Conservation (phyloP, 768 basidiomycete genomes). For the Rhodotorula taiwanensis region DNA sequence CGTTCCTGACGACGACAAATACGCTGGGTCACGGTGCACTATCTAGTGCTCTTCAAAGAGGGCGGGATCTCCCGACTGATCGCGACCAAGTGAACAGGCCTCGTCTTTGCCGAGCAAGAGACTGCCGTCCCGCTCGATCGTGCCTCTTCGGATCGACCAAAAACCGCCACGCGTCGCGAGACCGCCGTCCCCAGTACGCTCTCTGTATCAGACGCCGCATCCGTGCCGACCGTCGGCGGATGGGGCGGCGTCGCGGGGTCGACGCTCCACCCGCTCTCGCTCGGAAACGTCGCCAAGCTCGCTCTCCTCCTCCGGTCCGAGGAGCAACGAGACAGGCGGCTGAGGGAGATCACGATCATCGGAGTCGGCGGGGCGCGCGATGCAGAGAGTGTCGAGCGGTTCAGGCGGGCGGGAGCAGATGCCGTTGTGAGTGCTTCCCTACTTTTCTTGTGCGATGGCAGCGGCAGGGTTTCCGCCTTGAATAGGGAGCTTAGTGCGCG, state of each 20-base stretch:
- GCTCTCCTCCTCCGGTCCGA: conserved; percentile 51
- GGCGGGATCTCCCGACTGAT: too few relatives aligned
- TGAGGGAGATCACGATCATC: conserved; percentile 57
- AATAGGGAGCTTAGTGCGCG: too few relatives aligned
- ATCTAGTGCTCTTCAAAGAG: too few relatives aligned
- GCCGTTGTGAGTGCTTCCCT: conserved; percentile 49
- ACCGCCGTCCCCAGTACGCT: too few relatives aligned
- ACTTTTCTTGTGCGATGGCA: too few relatives aligned
- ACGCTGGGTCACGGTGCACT: conserved; percentile 58
- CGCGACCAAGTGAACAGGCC: conserved; percentile 36
- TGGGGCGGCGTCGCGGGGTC: conserved; percentile 73
- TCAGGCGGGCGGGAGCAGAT: conserved; percentile 66
- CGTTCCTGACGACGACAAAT: conserved; percentile 74
- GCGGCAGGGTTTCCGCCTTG: too few relatives aligned
- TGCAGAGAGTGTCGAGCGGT: conserved; percentile 56
- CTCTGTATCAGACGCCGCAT: too few relatives aligned
- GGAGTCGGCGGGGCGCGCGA: conserved; percentile 77
- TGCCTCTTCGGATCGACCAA: too few relatives aligned
- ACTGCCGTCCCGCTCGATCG: conserved; percentile 2
- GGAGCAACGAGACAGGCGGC: conserved; percentile 41
- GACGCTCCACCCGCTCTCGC: conserved; percentile 62
- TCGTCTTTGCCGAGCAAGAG: conserved; percentile 59
- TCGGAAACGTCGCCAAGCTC: conserved; percentile 58
- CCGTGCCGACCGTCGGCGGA: conserved; percentile 46
- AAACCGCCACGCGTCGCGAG: too few relatives aligned